Evolutionary conservation across 2,329 filamentous ascomycete species (phyloP).

Genomic region (Alternaria ethzedia): DNA sequence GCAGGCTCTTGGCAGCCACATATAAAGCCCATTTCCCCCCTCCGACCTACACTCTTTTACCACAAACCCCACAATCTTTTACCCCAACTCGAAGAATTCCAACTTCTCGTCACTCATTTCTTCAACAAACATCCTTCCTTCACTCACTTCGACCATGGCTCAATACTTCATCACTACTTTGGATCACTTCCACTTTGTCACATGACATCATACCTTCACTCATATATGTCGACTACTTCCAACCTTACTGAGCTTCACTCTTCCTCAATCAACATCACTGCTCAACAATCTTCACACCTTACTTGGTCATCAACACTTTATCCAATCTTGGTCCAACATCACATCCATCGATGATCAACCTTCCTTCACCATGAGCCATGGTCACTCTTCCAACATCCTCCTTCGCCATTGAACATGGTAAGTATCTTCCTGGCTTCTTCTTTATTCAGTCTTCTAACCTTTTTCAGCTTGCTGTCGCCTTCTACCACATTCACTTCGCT

Average conservation of each 20-base stretch:
- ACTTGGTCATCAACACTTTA: slow-evolving; percentile 2
- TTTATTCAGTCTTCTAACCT: background rate
- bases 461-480: background rate
- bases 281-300: background rate
- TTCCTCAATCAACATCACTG: background rate
- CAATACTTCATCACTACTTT: background rate
- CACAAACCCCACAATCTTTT: background rate
- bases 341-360: slow-evolving; percentile 4
- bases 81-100: background rate
- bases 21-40: slow-evolving; percentile 6
- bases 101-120: background rate
- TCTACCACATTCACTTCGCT: background rate
- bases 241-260: slow-evolving; percentile 2
- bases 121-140: background rate
- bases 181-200: slow-evolving; percentile 9
- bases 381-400: background rate
- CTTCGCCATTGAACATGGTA: slow-evolving; percentile 13
- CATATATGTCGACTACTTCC: slow-evolving; percentile 1
- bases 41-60: slow-evolving; percentile 1
- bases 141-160: slow-evolving; percentile 10
- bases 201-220: slow-evolving; percentile 6
- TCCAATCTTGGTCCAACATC: slow-evolving; percentile 5
- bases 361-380: slow-evolving; percentile 8
- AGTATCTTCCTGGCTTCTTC: background rate
- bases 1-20: background rate